phyloP scores from a whole-genome alignment of 1,284 basidiomycete genomes.

The Pseudozyma pruni region DNA sequence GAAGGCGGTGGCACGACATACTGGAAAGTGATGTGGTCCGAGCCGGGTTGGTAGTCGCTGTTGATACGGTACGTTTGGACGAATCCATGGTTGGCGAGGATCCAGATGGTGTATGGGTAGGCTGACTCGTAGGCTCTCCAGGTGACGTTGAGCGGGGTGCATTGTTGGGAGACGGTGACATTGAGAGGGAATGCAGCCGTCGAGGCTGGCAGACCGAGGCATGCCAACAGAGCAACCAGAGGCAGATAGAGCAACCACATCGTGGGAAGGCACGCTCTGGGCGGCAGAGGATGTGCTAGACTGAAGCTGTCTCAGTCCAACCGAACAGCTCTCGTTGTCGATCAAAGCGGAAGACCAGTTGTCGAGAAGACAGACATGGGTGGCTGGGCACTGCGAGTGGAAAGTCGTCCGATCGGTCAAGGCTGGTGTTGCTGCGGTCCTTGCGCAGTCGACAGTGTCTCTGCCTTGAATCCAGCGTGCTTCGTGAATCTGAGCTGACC shows the following conservation, averaged over 20 bases:
- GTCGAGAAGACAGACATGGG: no score
- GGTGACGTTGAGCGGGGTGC: slow-evolving; percentile 55
- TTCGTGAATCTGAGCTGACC: no score
- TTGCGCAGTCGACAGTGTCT: no score
- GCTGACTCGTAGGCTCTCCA: slow-evolving; percentile 24
- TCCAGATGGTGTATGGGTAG: slow-evolving; percentile 56
- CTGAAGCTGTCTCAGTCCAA: background rate
- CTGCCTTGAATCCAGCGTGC: no score
- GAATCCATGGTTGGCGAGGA: slow-evolving; percentile 39
- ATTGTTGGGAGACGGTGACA: slow-evolving; percentile 45
- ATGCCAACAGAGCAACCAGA: slow-evolving; percentile 11
- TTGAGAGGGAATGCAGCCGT: slow-evolving; percentile 24
- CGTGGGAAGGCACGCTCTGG: background rate
- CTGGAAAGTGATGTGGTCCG: slow-evolving; percentile 50
- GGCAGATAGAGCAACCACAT: slow-evolving; percentile 18
- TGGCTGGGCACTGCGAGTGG: no score
- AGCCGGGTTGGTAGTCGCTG: slow-evolving; percentile 43
- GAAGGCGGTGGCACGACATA: slow-evolving; percentile 42
- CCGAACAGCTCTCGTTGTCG: background rate
- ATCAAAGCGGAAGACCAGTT: background rate
- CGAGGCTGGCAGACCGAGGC: slow-evolving; percentile 5
- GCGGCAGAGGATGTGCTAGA: background rate
- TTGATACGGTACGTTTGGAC: slow-evolving; percentile 44
- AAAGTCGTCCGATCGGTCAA: no score
- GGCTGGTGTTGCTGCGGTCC: no score